A percentile compares a stretch with the other conserved stretches of the same genome.
Conservation (phyloP, 1,139 yeast species). For the Yarrowia galli region DNA sequence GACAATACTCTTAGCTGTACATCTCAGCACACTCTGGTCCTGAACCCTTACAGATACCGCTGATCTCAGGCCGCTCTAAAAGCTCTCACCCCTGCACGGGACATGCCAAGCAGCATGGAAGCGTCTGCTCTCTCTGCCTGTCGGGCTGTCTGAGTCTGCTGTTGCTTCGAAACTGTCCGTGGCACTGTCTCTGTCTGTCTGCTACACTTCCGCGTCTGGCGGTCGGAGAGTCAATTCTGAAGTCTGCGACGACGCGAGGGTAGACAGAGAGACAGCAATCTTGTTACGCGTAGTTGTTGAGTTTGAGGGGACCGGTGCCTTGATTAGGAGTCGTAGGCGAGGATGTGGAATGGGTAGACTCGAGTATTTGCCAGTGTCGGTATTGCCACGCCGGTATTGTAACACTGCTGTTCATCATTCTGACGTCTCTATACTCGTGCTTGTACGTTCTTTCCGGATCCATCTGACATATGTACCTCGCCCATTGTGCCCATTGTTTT, state of each 20-base stretch:
- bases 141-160: no score
- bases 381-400: no score
- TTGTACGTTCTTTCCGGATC: neutral
- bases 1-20: no score
- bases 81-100: conserved; percentile 23
- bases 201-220: neutral
- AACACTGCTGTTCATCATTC: neutral
- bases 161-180: conserved; percentile 12
- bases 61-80: neutral
- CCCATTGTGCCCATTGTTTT: neutral
- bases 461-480: conserved; percentile 3
- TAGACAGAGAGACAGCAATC: conserved; percentile 11
- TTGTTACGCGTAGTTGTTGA: conserved; percentile 4
- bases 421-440: neutral
- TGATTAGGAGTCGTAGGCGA: neutral
- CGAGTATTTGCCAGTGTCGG: no score
- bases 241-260: conserved; percentile 12
- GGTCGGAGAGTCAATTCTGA: neutral
- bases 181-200: neutral
- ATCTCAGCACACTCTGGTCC: no score
- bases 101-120: conserved; percentile 21
- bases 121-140: no score
- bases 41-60: conserved; percentile 21
- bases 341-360: no score
- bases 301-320: neutral